Percentiles rank a stretch among this genome's conserved stretches.
phyloP scores from a whole-genome alignment of 1,284 basidiomycete species.

The Ceratobasidium papillatum region DNA sequence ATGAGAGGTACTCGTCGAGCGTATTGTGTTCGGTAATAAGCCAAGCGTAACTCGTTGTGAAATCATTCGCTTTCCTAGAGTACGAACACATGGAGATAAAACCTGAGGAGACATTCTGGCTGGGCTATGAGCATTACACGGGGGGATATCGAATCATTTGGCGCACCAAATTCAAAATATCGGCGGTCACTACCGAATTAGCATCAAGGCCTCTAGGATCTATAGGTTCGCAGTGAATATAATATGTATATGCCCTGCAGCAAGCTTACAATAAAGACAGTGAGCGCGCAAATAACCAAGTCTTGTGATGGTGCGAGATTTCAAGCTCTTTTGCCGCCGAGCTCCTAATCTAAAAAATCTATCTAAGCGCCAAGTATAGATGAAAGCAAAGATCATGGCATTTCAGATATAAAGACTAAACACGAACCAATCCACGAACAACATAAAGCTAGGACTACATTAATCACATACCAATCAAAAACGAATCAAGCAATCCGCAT shows the following conservation, averaged over 20 bases:
- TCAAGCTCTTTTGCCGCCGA: background rate
- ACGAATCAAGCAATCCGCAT: background rate
- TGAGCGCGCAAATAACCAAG: background rate
- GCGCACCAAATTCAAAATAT: background rate
- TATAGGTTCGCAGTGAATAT: background rate
- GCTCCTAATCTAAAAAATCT: constrained; percentile 8
- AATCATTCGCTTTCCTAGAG: constrained; percentile 18
- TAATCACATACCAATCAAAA: background rate
- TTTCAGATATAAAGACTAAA: constrained; percentile 10
- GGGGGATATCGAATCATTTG: background rate
- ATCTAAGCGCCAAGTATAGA: background rate
- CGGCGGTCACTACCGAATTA: background rate
- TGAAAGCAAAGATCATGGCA: background rate
- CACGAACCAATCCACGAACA: background rate
- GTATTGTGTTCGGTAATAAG: background rate
- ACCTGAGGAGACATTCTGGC: constrained; percentile 35
- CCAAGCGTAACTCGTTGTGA: background rate
- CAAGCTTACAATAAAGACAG: background rate
- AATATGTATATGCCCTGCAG: background rate
- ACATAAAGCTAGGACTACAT: constrained; percentile 33
- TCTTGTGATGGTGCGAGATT: background rate
- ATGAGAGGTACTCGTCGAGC: background rate
- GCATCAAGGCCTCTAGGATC: constrained; percentile 7
- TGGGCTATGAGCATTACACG: background rate
- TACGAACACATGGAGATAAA: constrained; percentile 16